phyloP scores from a whole-genome alignment of 2,329 filamentous ascomycete species.

The Colletotrichum australisinense region DNA sequence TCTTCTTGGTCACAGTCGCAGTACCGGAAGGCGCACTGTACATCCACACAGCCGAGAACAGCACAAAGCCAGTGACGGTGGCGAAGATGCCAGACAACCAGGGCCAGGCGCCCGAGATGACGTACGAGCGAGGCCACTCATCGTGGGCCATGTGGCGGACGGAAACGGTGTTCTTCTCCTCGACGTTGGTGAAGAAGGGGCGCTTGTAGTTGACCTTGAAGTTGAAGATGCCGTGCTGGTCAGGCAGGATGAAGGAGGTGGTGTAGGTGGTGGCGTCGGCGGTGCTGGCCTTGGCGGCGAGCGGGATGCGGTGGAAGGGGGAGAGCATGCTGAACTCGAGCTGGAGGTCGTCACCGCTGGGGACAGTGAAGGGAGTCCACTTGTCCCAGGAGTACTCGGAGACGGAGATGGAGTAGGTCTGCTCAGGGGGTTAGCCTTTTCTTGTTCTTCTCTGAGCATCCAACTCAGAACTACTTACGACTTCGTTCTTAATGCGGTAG shows the following conservation, averaged over 20 bases:
- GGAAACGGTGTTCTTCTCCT: constrained; percentile 95
- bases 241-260: constrained; percentile 83
- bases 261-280: constrained; percentile 79
- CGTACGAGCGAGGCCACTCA: constrained; percentile 92
- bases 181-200: constrained; percentile 87
- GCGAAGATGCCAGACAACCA: constrained; percentile 91
- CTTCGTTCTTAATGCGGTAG: constrained; percentile 96
- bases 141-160: constrained; percentile 97
- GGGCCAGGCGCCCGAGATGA: constrained; percentile 91
- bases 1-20: constrained; percentile 56
- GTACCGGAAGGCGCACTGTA: constrained; percentile 66
- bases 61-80: constrained; percentile 85
- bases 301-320: constrained; percentile 89
- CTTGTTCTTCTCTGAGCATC: not conserved
- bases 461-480: constrained; percentile 71
- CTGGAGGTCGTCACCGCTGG: constrained; percentile 80
- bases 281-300: constrained; percentile 68
- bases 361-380: constrained; percentile 79
- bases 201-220: constrained; percentile 98
- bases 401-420: constrained; percentile 89
- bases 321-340: constrained; percentile 99
- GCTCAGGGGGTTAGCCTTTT: constrained; percentile 40
- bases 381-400: constrained; percentile 85
- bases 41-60: constrained; percentile 89
- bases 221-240: constrained; percentile 99